Evolutionary conservation across 108 stramenopile species (phyloP), one percentile per base, ranked within the genome.

Genomic region (Conticribra guillardii): DNA sequence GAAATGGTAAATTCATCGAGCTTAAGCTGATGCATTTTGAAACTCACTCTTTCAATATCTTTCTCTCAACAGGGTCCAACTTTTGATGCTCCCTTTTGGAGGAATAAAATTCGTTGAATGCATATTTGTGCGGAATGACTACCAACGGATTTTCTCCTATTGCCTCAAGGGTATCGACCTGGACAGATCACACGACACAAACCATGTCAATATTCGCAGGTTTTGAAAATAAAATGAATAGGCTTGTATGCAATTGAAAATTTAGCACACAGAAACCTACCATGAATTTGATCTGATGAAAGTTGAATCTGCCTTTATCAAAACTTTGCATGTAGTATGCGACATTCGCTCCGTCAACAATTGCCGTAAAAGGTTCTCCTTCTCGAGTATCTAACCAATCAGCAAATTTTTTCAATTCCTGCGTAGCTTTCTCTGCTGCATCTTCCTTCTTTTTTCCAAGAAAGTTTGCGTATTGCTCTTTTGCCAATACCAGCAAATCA

Each of bases 261-360:
- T 41, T 41, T 41, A 5, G 5, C 37, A 41, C 5, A 41, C 8
- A 41, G 11, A 41, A 41, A 5, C 37, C 11, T n/a, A 81, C 80
- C 80, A 81, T 67, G 32, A 81, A 81, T 37, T 76, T 73, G 3
- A 81, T 77, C 56, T 81, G 80, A 46, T 81, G 71, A 66, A 76
- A 81, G 26, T 81, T 81, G 74, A 71, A 94, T 76, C 76, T 89
- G 15, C 93, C 93, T 30, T 84, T 65, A 18, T 85, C 79, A 66
- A 89, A 95, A 53, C 84, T 91, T 71, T 94, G 93, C 82, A 88
- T 85, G 64, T 86, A 94, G 47, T 91, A 92, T 4, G 83, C 92
- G 24, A 89, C 76, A 64, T 94, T 94, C 79, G 46, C 92, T 21
- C 76, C 81, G 75, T 86, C 89, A 14, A 95, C 70, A 46, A 95